Evolutionary conservation across 805 yeast genomes (phyloP).

Genomic region (Kurtzmaniella cleridarum): DNA sequence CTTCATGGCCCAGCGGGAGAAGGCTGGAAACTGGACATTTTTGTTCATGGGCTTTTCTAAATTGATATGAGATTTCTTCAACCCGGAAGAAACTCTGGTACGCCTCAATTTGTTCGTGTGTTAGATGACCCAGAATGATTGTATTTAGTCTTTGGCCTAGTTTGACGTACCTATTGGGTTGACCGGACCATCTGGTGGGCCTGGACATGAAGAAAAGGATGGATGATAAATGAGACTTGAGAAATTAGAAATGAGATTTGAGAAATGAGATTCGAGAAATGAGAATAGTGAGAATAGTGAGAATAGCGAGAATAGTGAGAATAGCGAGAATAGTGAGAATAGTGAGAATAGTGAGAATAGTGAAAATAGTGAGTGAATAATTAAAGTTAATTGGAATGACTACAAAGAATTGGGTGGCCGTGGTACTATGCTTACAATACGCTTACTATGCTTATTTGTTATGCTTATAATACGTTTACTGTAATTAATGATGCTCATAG

Average conservation of each 20-base stretch:
- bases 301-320: too few relatives aligned
- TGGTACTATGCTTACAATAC: not conserved
- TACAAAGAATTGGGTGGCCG: too few relatives aligned
- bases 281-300: too few relatives aligned
- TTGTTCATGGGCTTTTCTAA: slow-evolving; percentile 31
- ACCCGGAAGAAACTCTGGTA: slow-evolving; percentile 68
- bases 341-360: not conserved
- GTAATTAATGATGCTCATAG: not conserved
- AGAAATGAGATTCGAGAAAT: not conserved
- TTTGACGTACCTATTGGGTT: slow-evolving; percentile 20
- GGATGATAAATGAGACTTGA: too few relatives aligned
- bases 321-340: too few relatives aligned
- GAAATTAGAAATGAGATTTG: not conserved
- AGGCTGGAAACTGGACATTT: slow-evolving; percentile 38
- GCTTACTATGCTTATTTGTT: slow-evolving; percentile 3
- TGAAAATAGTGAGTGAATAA: not conserved
- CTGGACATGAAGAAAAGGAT: slow-evolving; percentile 1
- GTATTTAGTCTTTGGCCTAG: slow-evolving; percentile 22
- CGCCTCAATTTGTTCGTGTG: slow-evolving; percentile 71
- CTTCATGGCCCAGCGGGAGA: slow-evolving; percentile 34
- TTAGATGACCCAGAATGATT: slow-evolving; percentile 38
- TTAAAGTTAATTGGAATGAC: too few relatives aligned
- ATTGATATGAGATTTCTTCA: slow-evolving; percentile 66
- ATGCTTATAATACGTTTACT: slow-evolving; percentile 3
- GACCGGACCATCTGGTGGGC: slow-evolving; percentile 31